Evolutionary conservation across 352 stramenopile genomes (phyloP), one percentile per base, ranked within the genome.

Genomic region (Phytophthora litchii): DNA sequence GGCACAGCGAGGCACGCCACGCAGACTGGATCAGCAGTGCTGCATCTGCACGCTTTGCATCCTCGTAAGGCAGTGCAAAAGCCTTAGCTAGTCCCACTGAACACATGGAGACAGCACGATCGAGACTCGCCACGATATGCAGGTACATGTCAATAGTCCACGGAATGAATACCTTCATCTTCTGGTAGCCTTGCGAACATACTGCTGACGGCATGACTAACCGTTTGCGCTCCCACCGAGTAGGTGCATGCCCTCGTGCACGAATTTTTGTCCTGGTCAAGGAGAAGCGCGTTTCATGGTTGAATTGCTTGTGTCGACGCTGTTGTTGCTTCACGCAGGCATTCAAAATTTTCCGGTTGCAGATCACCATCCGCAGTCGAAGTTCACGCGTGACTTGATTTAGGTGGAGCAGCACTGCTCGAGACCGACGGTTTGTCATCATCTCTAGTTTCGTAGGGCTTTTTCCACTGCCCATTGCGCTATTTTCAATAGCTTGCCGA

Each of bases 111-210:
- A 67, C 60, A 0, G 66, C 66, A 9, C 60, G 60, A 46, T 64
- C 60, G 1, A 74, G 65, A 40, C 64, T 70, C 4, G 74, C 46
- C 48, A 85, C 72, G 31, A 92, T 70, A 35, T 87, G 78, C 58
- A 89, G 34, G 34, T 90, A 87, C 82, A 92, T 92, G 46, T 90
- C 82, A 49, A 92, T 80, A 10, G 78, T 92, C 76, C 76, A 90
- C 2, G 80, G 80, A 21, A 92, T 69, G 20, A 92, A 84, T 35
- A 86, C 82, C 19, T 59, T 72, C 67, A 92, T 86, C 32, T 72
- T 76, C 5, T 38, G 32, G 54, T 92, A 92, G 21, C 44, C 32
- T 11, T 23, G 16, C 7, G 12, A 55, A 3, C 32, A 14, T 46
- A 36, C 52, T 17, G 12, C 20, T 32, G 47, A 32, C 20, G 16